These are phyloP conservation scores for Clavariopsis aquatica DNA, from an alignment of 495 filamentous ascomycete species.

Conservation along the genomic window DNA sequence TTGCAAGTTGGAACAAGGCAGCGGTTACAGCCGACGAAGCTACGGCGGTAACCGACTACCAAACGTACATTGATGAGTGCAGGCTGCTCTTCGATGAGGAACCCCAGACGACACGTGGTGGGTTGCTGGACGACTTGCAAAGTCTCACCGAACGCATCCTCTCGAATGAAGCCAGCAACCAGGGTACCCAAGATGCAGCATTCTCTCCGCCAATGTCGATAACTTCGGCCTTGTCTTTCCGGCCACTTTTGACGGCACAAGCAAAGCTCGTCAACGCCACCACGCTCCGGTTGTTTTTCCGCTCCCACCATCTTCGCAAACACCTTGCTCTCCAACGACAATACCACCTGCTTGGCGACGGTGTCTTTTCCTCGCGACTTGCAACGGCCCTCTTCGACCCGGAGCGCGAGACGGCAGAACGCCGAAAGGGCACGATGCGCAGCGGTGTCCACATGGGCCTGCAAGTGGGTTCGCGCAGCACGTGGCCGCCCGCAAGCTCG, in stretches of 20 bases:
- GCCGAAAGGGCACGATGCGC: constrained; percentile 64
- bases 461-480: constrained; percentile 70
- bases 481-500: constrained; percentile 91
- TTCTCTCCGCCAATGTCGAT: constrained; percentile 74
- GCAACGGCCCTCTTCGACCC: constrained; percentile 83
- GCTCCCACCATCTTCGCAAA: constrained; percentile 66
- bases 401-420: constrained; percentile 77
- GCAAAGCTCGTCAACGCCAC: constrained; percentile 73
- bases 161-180: constrained; percentile 7
- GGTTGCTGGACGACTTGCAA: constrained; percentile 29
- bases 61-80: constrained; percentile 18
- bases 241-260: constrained; percentile 71
- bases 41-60: background rate
- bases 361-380: constrained; percentile 75
- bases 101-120: background rate
- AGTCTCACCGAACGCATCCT: constrained; percentile 26
- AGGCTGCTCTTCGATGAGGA: constrained; percentile 24
- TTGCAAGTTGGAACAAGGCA: background rate
- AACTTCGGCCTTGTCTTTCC: constrained; percentile 72
- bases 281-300: constrained; percentile 78
- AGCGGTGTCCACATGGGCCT: constrained; percentile 76
- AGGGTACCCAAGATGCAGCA: background rate
- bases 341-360: constrained; percentile 82
- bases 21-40: background rate
- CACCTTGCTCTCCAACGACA: constrained; percentile 76